These are phyloP conservation scores for Parietichytrium sp. DNA, from an alignment of 108 stramenopile genomes.

Conservation along the genomic window DNA sequence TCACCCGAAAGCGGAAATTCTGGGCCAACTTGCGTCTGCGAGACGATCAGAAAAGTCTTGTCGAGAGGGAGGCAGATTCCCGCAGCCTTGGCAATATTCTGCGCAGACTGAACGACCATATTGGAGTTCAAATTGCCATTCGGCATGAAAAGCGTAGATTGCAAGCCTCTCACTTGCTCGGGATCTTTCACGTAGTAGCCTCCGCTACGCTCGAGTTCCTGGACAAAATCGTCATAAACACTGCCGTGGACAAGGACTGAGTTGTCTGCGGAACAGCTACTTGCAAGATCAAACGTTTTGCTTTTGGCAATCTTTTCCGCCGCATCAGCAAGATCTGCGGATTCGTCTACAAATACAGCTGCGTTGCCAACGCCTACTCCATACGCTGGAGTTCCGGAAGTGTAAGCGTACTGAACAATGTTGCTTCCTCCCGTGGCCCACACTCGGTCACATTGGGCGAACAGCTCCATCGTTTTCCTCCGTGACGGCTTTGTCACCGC, in stretches of 20 bases:
- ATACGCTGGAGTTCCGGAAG: constrained; percentile 24
- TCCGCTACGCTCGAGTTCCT: background rate
- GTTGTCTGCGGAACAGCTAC: constrained; percentile 29
- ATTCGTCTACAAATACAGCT: constrained; percentile 19
- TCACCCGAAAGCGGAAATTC: background rate
- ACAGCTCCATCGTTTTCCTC: background rate
- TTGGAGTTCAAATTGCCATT: background rate
- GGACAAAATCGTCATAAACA: background rate
- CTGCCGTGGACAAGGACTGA: background rate
- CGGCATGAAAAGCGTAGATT: background rate
- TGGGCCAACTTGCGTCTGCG: background rate
- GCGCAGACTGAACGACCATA: constrained; percentile 1
- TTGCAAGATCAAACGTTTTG: constrained; percentile 17
- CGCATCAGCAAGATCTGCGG: background rate
- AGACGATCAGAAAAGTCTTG: background rate
- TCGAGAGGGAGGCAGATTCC: background rate
- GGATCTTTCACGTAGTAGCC: background rate
- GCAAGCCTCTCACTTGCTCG: background rate
- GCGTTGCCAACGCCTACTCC: constrained; percentile 26
- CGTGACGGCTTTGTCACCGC: background rate
- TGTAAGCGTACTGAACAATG: constrained; percentile 13
- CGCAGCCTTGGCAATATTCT: background rate
- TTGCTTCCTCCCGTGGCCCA: constrained; percentile 37
- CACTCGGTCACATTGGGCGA: constrained; percentile 12
- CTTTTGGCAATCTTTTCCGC: background rate